Conservation (phyloP, 441 rosid genomes). For the Pelargonium myrrhifolium region DNA sequence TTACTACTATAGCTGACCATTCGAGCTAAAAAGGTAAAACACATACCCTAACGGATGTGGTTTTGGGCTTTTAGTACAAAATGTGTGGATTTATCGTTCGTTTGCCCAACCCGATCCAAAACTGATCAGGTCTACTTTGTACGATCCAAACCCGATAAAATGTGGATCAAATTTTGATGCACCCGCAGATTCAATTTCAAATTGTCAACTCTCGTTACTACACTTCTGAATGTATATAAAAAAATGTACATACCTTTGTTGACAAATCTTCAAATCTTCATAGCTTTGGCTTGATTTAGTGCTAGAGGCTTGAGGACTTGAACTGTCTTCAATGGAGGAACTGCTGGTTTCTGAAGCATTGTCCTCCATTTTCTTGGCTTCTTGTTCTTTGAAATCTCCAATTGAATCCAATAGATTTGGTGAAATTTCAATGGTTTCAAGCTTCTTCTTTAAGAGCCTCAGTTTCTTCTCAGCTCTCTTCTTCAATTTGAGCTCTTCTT, state of each 20-base stretch:
- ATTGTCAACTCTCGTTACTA: too few relatives aligned
- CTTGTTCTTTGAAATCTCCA: constrained; percentile 14
- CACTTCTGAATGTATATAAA: background rate
- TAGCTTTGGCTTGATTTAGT: constrained; percentile 10
- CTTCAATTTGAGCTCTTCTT: constrained; percentile 55
- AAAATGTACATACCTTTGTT: constrained; percentile 20
- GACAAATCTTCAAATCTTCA: constrained; percentile 22
- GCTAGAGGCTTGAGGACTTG: constrained; percentile 11
- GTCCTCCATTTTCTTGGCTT: constrained; percentile 18
- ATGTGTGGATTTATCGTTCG: too few relatives aligned
- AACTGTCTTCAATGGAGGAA: constrained; percentile 19
- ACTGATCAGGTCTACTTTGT: too few relatives aligned
- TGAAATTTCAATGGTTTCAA: constrained; percentile 39
- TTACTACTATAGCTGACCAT: too few relatives aligned
- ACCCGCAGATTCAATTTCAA: too few relatives aligned
- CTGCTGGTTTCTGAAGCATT: constrained; percentile 16
- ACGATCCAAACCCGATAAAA: too few relatives aligned
- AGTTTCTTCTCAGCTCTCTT: constrained; percentile 62
- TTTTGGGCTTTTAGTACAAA: too few relatives aligned
- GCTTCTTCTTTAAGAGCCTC: constrained; percentile 43
- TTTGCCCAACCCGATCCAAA: too few relatives aligned
- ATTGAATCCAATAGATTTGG: constrained; percentile 21
- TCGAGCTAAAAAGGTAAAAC: too few relatives aligned
- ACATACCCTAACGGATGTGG: too few relatives aligned
- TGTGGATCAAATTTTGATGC: too few relatives aligned